These are phyloP conservation scores for Myotisia sp. DNA, from an alignment of 2,329 filamentous ascomycete genomes.

Conservation along the genomic window DNA sequence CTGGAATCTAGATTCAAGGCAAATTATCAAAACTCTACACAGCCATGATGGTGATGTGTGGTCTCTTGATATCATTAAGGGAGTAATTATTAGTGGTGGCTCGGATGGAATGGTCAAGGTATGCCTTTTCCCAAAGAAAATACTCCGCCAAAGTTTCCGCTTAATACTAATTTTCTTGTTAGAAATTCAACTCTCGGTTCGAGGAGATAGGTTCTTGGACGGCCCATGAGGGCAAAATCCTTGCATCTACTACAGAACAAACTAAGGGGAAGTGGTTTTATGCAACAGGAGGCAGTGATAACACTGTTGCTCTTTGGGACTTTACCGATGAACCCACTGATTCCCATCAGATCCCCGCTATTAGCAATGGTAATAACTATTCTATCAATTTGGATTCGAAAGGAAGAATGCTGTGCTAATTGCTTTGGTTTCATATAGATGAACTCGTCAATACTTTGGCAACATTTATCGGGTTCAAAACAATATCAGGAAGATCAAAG, in stretches of 20 bases:
- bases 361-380: conserved; percentile 39
- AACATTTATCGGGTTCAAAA: conserved; percentile 83
- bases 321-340: conserved; percentile 43
- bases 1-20: conserved; percentile 91
- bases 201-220: conserved; percentile 64
- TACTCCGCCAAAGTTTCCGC: background rate
- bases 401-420: background rate
- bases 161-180: conserved; percentile 10
- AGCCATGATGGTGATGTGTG: conserved; percentile 70
- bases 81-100: conserved; percentile 75
- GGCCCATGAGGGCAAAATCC: conserved; percentile 73
- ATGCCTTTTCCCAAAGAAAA: conserved; percentile 23
- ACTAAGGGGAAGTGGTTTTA: conserved; percentile 65
- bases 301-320: conserved; percentile 78
- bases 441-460: conserved; percentile 55
- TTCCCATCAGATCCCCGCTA: conserved; percentile 34
- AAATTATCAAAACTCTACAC: conserved; percentile 75
- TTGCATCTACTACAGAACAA: conserved; percentile 64
- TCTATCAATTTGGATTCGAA: background rate
- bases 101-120: conserved; percentile 77
- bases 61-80: conserved; percentile 71
- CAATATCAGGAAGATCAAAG: conserved; percentile 71
- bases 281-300: conserved; percentile 87
- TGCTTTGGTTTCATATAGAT: conserved; percentile 29
- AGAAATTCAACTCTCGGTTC: conserved; percentile 70